Evolutionary conservation across 2,329 filamentous ascomycete genomes (phyloP).

Genomic region (Colletotrichum tropicicola): DNA sequence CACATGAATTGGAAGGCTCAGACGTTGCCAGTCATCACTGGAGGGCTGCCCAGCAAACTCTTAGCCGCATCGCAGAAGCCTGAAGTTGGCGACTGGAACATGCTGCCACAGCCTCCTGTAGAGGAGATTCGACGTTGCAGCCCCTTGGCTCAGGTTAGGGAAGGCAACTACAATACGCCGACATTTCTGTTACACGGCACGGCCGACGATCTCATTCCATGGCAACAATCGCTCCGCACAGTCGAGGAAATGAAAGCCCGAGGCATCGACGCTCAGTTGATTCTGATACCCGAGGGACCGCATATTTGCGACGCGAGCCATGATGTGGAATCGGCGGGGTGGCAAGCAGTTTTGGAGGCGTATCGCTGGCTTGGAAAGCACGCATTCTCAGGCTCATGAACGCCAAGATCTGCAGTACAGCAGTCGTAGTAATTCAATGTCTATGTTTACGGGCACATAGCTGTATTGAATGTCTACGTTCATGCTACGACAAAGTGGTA

Average conservation of each 20-base stretch:
- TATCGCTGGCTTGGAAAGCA: neutral
- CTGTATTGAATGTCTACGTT: no score
- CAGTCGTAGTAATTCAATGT: no score
- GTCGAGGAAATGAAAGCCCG: neutral
- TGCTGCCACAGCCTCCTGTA: slow-evolving; percentile 8
- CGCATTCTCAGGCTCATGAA: no score
- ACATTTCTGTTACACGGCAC: slow-evolving; percentile 27
- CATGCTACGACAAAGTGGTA: no score
- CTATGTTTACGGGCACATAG: no score
- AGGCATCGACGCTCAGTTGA: neutral
- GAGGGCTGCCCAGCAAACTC: slow-evolving; percentile 35
- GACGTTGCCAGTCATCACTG: slow-evolving; percentile 45
- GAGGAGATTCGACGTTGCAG: slow-evolving; percentile 20
- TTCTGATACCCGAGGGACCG: neutral
- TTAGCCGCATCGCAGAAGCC: neutral
- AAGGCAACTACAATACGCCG: slow-evolving; percentile 7
- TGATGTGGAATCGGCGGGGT: neutral
- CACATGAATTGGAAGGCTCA: slow-evolving; percentile 53
- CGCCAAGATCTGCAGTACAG: no score
- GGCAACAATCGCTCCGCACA: slow-evolving; percentile 14
- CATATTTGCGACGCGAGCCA: slow-evolving; percentile 11
- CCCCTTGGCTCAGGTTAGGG: slow-evolving; percentile 21
- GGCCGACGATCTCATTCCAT: slow-evolving; percentile 23
- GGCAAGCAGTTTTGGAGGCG: neutral
- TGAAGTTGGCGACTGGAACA: slow-evolving; percentile 10